These are phyloP conservation scores for Candida endomychidarum DNA, from an alignment of 805 yeast species.

Conservation along the genomic window DNA sequence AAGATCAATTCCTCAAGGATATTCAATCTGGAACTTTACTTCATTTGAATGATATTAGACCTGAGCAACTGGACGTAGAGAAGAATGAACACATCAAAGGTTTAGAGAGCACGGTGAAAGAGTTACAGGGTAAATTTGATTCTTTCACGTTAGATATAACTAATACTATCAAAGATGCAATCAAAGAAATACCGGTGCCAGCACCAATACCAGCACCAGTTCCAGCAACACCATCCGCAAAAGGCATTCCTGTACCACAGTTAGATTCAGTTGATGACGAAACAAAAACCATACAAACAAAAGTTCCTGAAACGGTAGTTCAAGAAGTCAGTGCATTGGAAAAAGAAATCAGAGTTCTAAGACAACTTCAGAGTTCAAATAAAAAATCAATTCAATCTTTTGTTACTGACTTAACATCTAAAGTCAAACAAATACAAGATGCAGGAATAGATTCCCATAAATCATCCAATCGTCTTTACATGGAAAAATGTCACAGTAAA, in stretches of 20 bases:
- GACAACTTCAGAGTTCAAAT: conserved; percentile 52
- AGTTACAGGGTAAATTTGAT: conserved; percentile 11
- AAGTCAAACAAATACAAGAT: conserved; percentile 53
- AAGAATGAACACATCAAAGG: conserved; percentile 5
- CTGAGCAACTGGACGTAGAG: not conserved
- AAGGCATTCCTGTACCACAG: not conserved
- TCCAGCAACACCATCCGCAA: too few relatives aligned
- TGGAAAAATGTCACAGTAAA: conserved; percentile 72
- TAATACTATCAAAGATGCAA: conserved; percentile 11
- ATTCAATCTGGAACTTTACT: conserved; percentile 60
- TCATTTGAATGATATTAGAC: conserved; percentile 10
- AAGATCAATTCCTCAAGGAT: conserved; percentile 55
- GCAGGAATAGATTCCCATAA: conserved; percentile 39
- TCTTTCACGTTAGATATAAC: conserved; percentile 5
- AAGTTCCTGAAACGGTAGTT: conserved; percentile 1
- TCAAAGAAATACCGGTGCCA: conserved; percentile 6
- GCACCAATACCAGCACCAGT: not conserved
- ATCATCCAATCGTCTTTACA: conserved; percentile 52
- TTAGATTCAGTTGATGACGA: not conserved
- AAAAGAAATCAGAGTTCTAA: conserved; percentile 61
- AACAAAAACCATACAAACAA: too few relatives aligned
- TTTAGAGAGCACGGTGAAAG: conserved; percentile 6
- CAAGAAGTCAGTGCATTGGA: conserved; percentile 15
- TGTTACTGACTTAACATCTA: conserved; percentile 42
- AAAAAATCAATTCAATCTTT: conserved; percentile 42